Evolutionary conservation across 2,329 filamentous ascomycete species (phyloP), one percentile per base, ranked within the genome.

Genomic region (Magnaporthiopsis rhizophila): DNA sequence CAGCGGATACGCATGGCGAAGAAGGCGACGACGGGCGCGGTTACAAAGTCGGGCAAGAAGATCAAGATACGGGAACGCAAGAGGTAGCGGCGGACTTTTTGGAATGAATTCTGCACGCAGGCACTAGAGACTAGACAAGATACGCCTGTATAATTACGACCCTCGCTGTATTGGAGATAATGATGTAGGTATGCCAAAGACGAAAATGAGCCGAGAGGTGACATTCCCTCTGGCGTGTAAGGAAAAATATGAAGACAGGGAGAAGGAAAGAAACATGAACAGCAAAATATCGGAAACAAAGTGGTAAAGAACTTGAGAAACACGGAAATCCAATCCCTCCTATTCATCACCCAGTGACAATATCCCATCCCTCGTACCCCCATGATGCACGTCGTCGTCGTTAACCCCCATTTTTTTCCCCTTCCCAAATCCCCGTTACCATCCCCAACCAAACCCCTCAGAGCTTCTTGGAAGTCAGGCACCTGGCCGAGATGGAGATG

Each of bases 1-100:
- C 84, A 88, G 73, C 78, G 82, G 65, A 83, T 84, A 24, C 84
- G 82, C 72, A 88, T 88, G 85, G 84, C 84, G 50, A 89, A 89
- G 78, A 86, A 85, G 68, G 78, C 82, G 11, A 88, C 85, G 2
- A 80, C 82, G 7, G 84, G 83, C 53, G 84, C 84, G 18, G 71
- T 79, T n/a, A 87, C 83, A 34, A 86, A 85, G 72, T 78, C 78
- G 56, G 86, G 86, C 30, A 82, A 82, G 74, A 87, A 85, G 76
- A 81, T 87, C 67, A 87, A 86, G 78, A 80, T 87, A 64, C 81
- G 83, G 67, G 80, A 84, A 73, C 80, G 86, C 67, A 89, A 89
- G 79, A 79, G 84, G 71, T 87, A 78, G 72, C 66, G 58, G 34
- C 6, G 11, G 45, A 6, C 2, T 1, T 13, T 53, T 53, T 53